These are phyloP conservation scores for Echria macrotheca DNA, from an alignment of 495 filamentous ascomycete species.

Conservation along the genomic window DNA sequence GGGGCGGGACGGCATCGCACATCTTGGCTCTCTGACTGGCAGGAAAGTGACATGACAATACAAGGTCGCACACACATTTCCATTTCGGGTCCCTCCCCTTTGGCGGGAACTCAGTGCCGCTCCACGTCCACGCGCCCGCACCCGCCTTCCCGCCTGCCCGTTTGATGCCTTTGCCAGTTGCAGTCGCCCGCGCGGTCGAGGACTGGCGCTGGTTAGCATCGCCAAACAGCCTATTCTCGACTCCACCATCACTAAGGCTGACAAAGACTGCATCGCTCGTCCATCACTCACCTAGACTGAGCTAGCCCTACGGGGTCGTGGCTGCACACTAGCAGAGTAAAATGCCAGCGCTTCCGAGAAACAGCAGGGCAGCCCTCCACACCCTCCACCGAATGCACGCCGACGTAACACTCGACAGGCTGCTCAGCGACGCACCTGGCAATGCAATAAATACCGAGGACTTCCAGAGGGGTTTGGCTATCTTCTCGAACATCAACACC, in stretches of 20 bases:
- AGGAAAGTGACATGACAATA: no score
- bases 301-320: background rate
- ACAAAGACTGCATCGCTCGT: background rate
- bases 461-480: no score
- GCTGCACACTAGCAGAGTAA: no score
- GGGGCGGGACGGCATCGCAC: slow-evolving; percentile 15
- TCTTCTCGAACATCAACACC: no score
- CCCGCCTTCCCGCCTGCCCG: background rate
- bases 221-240: slow-evolving; percentile 14
- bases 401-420: no score
- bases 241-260: slow-evolving; percentile 8
- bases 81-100: slow-evolving; percentile 4
- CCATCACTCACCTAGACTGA: background rate
- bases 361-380: no score
- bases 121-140: slow-evolving; percentile 7
- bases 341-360: no score
- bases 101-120: background rate
- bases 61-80: slow-evolving; percentile 9
- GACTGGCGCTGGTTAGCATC: no score
- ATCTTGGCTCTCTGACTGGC: background rate
- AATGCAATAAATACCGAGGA: no score
- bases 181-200: no score
- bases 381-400: no score
- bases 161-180: background rate
- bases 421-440: no score